phyloP scores from a whole-genome alignment of 2,329 filamentous ascomycete genomes.

The Coniochaeta sp. region DNA sequence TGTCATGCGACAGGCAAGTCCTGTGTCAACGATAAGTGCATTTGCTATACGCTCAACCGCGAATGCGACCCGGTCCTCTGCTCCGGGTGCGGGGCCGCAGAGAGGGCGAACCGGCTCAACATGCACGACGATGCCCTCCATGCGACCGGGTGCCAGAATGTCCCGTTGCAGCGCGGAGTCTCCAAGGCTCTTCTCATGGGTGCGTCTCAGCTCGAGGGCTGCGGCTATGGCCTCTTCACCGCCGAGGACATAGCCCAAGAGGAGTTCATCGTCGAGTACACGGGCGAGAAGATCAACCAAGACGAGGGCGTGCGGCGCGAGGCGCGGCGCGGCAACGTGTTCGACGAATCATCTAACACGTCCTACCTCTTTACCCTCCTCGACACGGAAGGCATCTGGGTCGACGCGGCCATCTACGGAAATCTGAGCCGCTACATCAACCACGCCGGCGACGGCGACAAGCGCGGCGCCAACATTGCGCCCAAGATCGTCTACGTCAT shows the following conservation, averaged over 20 bases:
- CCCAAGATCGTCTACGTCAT: constrained; percentile 67
- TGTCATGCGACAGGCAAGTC: constrained; percentile 56
- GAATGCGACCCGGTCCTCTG: constrained; percentile 79
- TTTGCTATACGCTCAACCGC: constrained; percentile 64
- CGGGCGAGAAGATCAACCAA: constrained; percentile 67
- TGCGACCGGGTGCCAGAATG: constrained; percentile 62
- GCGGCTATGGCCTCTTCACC: constrained; percentile 70
- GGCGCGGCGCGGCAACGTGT: constrained; percentile 51
- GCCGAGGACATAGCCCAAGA: constrained; percentile 59
- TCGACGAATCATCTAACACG: constrained; percentile 54
- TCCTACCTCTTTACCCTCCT: constrained; percentile 59
- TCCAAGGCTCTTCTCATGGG: constrained; percentile 62
- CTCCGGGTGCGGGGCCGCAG: constrained; percentile 58
- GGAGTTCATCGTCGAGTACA: constrained; percentile 77
- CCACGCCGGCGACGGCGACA: constrained; percentile 51
- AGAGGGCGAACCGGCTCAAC: constrained; percentile 64
- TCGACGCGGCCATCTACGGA: constrained; percentile 70
- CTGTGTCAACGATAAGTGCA: constrained; percentile 59
- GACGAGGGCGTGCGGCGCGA: constrained; percentile 64
- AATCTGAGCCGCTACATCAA: constrained; percentile 83
- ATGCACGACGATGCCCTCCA: constrained; percentile 51
- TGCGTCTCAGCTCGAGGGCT: constrained; percentile 57
- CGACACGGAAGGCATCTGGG: constrained; percentile 55
- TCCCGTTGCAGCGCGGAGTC: constrained; percentile 60
- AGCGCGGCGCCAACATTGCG: constrained; percentile 51